Conservation (phyloP, 768 basidiomycete species). For the Boletus vermiculosoides region DNA sequence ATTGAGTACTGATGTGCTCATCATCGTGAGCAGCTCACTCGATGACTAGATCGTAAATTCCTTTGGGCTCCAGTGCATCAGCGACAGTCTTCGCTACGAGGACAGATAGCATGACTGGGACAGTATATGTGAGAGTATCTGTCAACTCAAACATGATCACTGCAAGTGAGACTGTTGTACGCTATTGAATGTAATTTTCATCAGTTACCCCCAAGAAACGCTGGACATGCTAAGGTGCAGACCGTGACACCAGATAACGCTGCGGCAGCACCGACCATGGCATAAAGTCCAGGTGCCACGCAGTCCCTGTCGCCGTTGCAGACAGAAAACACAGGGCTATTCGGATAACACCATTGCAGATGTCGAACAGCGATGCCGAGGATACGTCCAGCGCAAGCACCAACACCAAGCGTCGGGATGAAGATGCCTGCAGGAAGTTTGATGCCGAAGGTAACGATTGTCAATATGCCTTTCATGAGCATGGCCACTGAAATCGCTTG, state of each 20-base stretch:
- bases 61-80: slow-evolving; percentile 57
- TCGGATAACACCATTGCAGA: slow-evolving; percentile 62
- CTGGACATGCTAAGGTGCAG: slow-evolving; percentile 4
- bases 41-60: slow-evolving; percentile 96
- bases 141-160: slow-evolving; percentile 98
- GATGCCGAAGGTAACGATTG: slow-evolving; percentile 91
- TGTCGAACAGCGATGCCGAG: slow-evolving; percentile 80
- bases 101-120: slow-evolving; percentile 85
- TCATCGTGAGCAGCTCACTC: slow-evolving; percentile 43
- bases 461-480: slow-evolving; percentile 76
- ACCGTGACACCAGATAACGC: slow-evolving; percentile 95
- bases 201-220: slow-evolving; percentile 3
- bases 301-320: slow-evolving; percentile 71
- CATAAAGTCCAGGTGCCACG: slow-evolving; percentile 87
- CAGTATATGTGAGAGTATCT: slow-evolving; percentile 87
- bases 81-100: slow-evolving; percentile 53
- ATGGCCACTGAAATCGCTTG: slow-evolving; percentile 70
- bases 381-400: slow-evolving; percentile 89
- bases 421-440: slow-evolving; percentile 93
- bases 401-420: slow-evolving; percentile 92
- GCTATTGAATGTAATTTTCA: slow-evolving; percentile 36
- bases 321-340: slow-evolving; percentile 55
- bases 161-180: slow-evolving; percentile 89
- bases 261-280: slow-evolving; percentile 96
- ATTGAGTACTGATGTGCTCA: background rate